Evolutionary conservation across 805 yeast species (phyloP).

Genomic region (Candida odintsovae): DNA sequence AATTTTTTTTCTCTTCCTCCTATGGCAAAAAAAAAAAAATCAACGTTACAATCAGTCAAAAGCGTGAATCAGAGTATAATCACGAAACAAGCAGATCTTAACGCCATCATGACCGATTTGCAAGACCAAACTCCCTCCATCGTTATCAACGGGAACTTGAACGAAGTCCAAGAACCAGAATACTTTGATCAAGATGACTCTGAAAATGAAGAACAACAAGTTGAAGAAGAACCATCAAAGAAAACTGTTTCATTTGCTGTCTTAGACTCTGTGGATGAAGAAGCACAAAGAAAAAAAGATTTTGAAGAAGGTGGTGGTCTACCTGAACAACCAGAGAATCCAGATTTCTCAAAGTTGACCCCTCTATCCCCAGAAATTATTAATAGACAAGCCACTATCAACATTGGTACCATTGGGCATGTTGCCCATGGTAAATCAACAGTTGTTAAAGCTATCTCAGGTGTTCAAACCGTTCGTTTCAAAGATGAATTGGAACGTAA

Average conservation of each 20-base stretch:
- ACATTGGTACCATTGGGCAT: constrained; percentile 96
- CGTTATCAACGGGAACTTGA: constrained; percentile 62
- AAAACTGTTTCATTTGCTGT: constrained; percentile 83
- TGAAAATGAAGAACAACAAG: constrained; percentile 35
- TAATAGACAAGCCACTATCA: constrained; percentile 97
- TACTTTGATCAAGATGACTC: constrained; percentile 33
- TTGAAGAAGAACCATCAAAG: constrained; percentile 39
- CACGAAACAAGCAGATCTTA: background rate
- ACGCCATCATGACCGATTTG: constrained; percentile 58
- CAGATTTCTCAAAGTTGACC: constrained; percentile 74
- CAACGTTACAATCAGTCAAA: background rate
- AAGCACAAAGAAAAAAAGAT: constrained; percentile 73
- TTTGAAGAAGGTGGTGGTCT: constrained; percentile 98
- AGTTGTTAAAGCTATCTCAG: constrained; percentile 93
- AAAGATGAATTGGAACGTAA: constrained; percentile 99
- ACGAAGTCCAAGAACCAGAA: constrained; percentile 25
- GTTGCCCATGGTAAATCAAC: constrained; percentile 95
- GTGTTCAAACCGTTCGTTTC: constrained; percentile 98
- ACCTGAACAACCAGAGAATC: constrained; percentile 91
- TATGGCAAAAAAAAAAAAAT: no score
- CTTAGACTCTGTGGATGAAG: constrained; percentile 62
- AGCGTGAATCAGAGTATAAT: background rate
- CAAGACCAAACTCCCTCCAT: constrained; percentile 84
- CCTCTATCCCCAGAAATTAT: constrained; percentile 94
- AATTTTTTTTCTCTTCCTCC: background rate